Evolutionary conservation across 345 rosid genomes (phyloP), one percentile per base, ranked within the genome.

Genomic region (Odontarrhena argentea): DNA sequence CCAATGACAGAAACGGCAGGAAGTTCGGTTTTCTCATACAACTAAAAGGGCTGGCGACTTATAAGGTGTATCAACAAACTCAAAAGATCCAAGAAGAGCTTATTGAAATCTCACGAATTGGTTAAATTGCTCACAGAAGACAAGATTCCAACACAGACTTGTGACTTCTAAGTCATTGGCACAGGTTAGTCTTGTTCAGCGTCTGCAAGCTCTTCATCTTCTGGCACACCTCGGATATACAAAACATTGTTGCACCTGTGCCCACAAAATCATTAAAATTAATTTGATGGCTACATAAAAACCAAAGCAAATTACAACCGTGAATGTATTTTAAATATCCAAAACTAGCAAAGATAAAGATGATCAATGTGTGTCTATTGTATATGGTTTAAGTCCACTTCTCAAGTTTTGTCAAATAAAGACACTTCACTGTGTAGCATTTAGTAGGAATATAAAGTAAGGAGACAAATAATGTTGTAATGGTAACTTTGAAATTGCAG

Each of bases 201-300:
- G 38, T 89, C 96, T 67, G 80, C 94, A 26, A 93, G 67, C 4
- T 93, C 98, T 78, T 87, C 97, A 76, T 93, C 98, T 78, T 89
- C 97, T 0, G 97, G 98, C 9, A 87, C 94, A 1, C 98, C 98
- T 3, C 96, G 90, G 65, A 93, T 80, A 73, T 89, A 84, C 51
- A 93, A 87, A 32, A 89, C 97, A 14, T 89, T 93, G 84, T 89
- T 89, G 82, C 98, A 93, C 78, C 98, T 89, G 86, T 60, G 1
- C 52, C 8, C n/a, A 60, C 40, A 11, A 11, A 56, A 9, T 25
- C 13, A 5, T 34, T 40, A 4, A 4, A 5, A n/a, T 49, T 22
- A 55, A 4, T 8, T 49, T 36, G 46, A 66, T 15, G 12, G 36
- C 36, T 32, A 32, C 3, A 4, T 28, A 28, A 28, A 22, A 18